Conservation (phyloP, 176 grass and related monocot genomes). For the Zea mays region Zm-B73-REFERENCE-NAM-5.0 NC_050100.1:197829001-197829500, state of each 20-base stretch:
- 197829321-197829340: slow-evolving; percentile 91
- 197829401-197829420: slow-evolving; percentile 87
- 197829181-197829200: slow-evolving; percentile 87
- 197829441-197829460: slow-evolving; percentile 48
- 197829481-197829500: background rate
- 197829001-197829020: slow-evolving; percentile 73
- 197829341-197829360: slow-evolving; percentile 86
- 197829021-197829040: slow-evolving; percentile 88
- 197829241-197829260: slow-evolving; percentile 68
- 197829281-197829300: slow-evolving; percentile 69
- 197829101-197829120: slow-evolving; percentile 99
- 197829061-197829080: slow-evolving; percentile 92
- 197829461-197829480: slow-evolving; percentile 60
- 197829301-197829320: slow-evolving; percentile 81
- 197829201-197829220: slow-evolving; percentile 91
- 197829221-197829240: slow-evolving; percentile 87
- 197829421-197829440: slow-evolving; percentile 55
- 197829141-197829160: slow-evolving; percentile 90
- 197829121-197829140: slow-evolving; percentile 87
- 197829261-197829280: slow-evolving; percentile 92
- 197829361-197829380: slow-evolving; percentile 93
- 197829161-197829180: slow-evolving; percentile 99
- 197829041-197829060: slow-evolving; percentile 83
- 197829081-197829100: slow-evolving; percentile 80
- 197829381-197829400: slow-evolving; percentile 66